These are phyloP conservation scores for Diutina neorugosa DNA, from an alignment of 1,139 yeast genomes.

Conservation along the genomic window DNA sequence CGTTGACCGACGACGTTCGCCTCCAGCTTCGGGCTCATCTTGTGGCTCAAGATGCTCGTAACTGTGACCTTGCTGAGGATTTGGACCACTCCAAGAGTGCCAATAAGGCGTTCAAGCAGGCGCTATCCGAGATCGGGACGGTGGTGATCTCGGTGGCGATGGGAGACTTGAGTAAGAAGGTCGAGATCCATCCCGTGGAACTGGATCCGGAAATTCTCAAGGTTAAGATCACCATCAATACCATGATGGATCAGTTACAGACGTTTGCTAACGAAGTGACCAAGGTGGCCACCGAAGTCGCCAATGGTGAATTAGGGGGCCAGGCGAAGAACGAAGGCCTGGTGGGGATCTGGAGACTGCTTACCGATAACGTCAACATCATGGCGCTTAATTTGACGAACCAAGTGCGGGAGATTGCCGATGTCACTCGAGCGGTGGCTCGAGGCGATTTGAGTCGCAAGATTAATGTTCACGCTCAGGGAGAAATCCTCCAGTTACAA, in stretches of 20 bases:
- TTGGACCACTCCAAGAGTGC: conserved; percentile 17
- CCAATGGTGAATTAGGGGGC: conserved; percentile 82
- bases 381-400: conserved; percentile 81
- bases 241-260: conserved; percentile 81
- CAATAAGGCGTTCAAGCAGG: conserved; percentile 66
- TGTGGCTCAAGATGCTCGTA: background rate
- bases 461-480: conserved; percentile 76
- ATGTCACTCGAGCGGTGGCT: conserved; percentile 77
- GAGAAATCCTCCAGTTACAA: conserved; percentile 67
- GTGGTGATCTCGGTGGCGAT: conserved; percentile 76
- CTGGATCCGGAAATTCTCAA: conserved; percentile 64
- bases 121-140: conserved; percentile 67
- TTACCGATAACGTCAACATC: conserved; percentile 75
- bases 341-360: conserved; percentile 77
- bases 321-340: conserved; percentile 77
- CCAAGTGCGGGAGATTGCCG: conserved; percentile 79
- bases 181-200: conserved; percentile 59
- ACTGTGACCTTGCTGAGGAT: background rate
- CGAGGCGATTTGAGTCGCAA: conserved; percentile 67
- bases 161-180: conserved; percentile 76
- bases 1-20: background rate
- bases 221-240: conserved; percentile 71
- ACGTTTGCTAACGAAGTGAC: conserved; percentile 76
- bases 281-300: conserved; percentile 79
- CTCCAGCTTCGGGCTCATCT: background rate